These are phyloP conservation scores for Triticum timopheevii DNA, from an alignment of 176 grass and related monocot genomes.

Conservation along the genomic window DNA sequence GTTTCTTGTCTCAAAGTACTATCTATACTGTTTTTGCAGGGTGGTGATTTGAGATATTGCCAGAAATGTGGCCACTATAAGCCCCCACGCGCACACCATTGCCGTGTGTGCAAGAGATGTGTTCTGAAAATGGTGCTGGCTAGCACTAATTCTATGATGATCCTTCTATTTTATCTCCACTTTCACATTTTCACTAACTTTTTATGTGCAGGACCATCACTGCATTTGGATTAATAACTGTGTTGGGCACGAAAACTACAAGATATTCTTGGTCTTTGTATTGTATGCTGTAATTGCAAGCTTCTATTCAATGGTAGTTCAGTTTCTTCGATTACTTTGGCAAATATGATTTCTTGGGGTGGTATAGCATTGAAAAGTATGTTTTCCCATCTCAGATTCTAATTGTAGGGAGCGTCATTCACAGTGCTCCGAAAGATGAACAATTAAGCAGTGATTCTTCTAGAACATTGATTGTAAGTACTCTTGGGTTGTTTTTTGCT, in stretches of 20 bases:
- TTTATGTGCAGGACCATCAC: slow-evolving; percentile 75
- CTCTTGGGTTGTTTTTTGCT: slow-evolving; percentile 3
- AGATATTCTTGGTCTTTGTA: slow-evolving; percentile 88
- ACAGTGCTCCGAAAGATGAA: slow-evolving; percentile 65
- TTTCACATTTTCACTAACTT: slow-evolving; percentile 27
- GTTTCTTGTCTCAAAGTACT: slow-evolving; percentile 2
- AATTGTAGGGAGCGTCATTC: slow-evolving; percentile 56
- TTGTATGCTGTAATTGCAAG: slow-evolving; percentile 83
- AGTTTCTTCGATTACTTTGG: slow-evolving; percentile 15
- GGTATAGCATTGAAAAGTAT: slow-evolving; percentile 22
- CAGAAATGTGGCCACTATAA: slow-evolving; percentile 92
- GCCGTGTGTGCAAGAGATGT: slow-evolving; percentile 95
- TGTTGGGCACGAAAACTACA: slow-evolving; percentile 91
- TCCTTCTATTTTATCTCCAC: slow-evolving; percentile 7
- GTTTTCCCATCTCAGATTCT: slow-evolving; percentile 56
- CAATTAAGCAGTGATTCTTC: slow-evolving; percentile 61
- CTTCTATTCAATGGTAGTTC: slow-evolving; percentile 73
- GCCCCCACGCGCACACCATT: slow-evolving; percentile 91
- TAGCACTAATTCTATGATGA: slow-evolving; percentile 5
- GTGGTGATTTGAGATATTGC: slow-evolving; percentile 95
- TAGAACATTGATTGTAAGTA: slow-evolving; percentile 82
- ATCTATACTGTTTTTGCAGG: slow-evolving; percentile 48
- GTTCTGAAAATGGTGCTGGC: slow-evolving; percentile 84
- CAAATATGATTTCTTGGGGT: background rate
- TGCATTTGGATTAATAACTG: slow-evolving; percentile 99